Conservation (phyloP, 495 filamentous ascomycete species). For the Xylaria bambusicola region DNA sequence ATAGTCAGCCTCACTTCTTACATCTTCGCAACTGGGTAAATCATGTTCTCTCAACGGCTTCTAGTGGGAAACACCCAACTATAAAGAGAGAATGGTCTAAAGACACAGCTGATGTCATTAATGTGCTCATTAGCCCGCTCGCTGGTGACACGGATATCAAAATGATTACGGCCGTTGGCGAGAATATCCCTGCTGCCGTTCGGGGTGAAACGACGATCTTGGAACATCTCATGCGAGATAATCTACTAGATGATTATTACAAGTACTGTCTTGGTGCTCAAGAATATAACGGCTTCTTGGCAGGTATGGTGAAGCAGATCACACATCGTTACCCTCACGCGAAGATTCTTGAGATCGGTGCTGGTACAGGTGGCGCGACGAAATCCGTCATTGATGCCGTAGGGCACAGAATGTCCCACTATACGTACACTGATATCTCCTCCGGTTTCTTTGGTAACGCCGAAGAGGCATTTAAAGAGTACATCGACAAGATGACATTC, state of each 20-base stretch:
- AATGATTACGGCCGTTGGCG: constrained; percentile 27
- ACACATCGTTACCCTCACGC: constrained; percentile 43
- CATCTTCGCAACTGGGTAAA: constrained; percentile 6
- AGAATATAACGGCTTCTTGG: constrained; percentile 24
- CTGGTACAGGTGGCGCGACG: constrained; percentile 44
- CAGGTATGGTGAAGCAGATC: constrained; percentile 32
- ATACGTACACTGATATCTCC: constrained; percentile 56
- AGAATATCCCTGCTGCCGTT: constrained; percentile 38
- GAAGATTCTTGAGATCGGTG: constrained; percentile 54
- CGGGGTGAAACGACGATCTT: constrained; percentile 42
- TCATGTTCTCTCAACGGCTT: background rate
- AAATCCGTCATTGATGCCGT: constrained; percentile 30
- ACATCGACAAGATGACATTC: constrained; percentile 43
- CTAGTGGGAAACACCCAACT: background rate
- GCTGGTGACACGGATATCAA: background rate
- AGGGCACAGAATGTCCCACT: constrained; percentile 34
- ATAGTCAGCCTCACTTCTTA: background rate
- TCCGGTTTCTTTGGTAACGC: constrained; percentile 43
- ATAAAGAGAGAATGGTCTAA: constrained; percentile 1
- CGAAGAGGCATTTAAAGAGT: constrained; percentile 12
- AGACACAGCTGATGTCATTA: background rate
- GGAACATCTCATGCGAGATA: constrained; percentile 41
- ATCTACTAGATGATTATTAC: constrained; percentile 34
- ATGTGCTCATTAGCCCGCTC: background rate
- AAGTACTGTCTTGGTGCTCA: constrained; percentile 28